A percentile compares a stretch with the other conserved stretches of the same genome.
Conservation (phyloP, 192 early-diverging fungal species). For the Coemansia biformis region DNA sequence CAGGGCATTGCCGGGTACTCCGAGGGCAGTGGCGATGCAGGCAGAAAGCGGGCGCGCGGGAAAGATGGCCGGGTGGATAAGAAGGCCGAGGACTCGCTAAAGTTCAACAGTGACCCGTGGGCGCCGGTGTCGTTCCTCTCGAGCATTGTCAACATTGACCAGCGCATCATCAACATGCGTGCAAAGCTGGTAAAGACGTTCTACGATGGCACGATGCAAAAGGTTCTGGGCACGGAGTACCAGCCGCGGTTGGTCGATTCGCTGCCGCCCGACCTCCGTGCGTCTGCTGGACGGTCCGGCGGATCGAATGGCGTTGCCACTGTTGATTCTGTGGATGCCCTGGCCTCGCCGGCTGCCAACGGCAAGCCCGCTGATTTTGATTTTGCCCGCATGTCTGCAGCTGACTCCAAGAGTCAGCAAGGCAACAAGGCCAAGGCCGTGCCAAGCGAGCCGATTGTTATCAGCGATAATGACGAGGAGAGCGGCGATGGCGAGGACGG, state of each 20-base stretch:
- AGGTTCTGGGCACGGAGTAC: slow-evolving; percentile 30
- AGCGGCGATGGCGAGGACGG: too few relatives aligned
- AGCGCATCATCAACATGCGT: slow-evolving; percentile 12
- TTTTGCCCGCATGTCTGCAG: too few relatives aligned
- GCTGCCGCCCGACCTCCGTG: slow-evolving; percentile 4
- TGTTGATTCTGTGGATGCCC: too few relatives aligned
- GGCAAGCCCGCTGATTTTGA: too few relatives aligned
- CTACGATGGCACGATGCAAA: slow-evolving; percentile 34
- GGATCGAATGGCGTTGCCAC: too few relatives aligned
- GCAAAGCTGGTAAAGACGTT: slow-evolving; percentile 16
- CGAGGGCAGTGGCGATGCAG: background rate
- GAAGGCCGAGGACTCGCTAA: background rate
- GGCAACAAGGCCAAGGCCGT: too few relatives aligned
- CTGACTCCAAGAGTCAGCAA: too few relatives aligned
- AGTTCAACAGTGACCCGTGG: slow-evolving; percentile 33
- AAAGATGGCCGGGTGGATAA: slow-evolving; percentile 12
- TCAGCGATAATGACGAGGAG: background rate
- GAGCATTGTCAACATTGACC: slow-evolving; percentile 30
- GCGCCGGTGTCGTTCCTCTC: slow-evolving; percentile 46
- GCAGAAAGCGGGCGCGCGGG: slow-evolving; percentile 20
- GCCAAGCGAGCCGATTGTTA: too few relatives aligned
- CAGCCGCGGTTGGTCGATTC: slow-evolving; percentile 22
- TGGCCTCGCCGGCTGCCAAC: too few relatives aligned
- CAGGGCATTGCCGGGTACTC: background rate
- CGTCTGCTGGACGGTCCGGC: too few relatives aligned